Conservation (phyloP, 1,139 yeast species). For the Candida sp. region DNA sequence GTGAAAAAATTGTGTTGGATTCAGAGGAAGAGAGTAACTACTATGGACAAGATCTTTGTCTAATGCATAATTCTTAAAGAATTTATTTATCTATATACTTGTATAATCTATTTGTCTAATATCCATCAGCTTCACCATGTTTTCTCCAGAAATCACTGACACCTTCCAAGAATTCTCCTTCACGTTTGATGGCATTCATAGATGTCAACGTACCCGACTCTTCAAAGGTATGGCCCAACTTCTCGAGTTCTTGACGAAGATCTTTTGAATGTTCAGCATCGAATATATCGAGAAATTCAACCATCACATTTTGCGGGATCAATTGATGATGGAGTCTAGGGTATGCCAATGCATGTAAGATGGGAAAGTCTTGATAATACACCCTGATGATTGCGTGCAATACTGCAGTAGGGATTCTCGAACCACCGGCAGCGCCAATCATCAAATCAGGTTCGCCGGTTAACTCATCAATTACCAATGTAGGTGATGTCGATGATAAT, state of each 20-base stretch:
- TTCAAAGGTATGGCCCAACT: slow-evolving; percentile 25
- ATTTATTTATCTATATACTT: not conserved
- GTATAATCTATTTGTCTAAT: slow-evolving; percentile 12
- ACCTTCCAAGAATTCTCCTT: slow-evolving; percentile 22
- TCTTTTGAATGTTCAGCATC: slow-evolving; percentile 19
- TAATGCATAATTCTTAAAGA: too few relatives aligned
- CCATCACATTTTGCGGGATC: slow-evolving; percentile 63
- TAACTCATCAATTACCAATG: slow-evolving; percentile 54
- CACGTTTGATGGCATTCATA: slow-evolving; percentile 38
- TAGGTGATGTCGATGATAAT: slow-evolving; percentile 78
- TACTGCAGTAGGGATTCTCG: slow-evolving; percentile 81
- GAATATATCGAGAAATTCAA: slow-evolving; percentile 48
- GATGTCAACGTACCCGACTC: slow-evolving; percentile 39
- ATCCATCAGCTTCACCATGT: slow-evolving; percentile 40
- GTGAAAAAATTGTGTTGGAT: too few relatives aligned
- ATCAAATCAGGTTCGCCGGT: slow-evolving; percentile 55
- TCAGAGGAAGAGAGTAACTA: too few relatives aligned
- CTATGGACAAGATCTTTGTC: too few relatives aligned
- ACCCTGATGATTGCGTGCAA: slow-evolving; percentile 74
- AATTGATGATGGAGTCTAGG: slow-evolving; percentile 92
- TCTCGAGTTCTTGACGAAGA: slow-evolving; percentile 12
- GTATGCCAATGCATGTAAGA: slow-evolving; percentile 68
- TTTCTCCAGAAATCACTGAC: slow-evolving; percentile 48
- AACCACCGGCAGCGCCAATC: slow-evolving; percentile 95
- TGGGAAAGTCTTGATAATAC: slow-evolving; percentile 51